Conservation (phyloP, 129 eudicot genomes). For the Chrysanthemum lavandulifolium region DNA sequence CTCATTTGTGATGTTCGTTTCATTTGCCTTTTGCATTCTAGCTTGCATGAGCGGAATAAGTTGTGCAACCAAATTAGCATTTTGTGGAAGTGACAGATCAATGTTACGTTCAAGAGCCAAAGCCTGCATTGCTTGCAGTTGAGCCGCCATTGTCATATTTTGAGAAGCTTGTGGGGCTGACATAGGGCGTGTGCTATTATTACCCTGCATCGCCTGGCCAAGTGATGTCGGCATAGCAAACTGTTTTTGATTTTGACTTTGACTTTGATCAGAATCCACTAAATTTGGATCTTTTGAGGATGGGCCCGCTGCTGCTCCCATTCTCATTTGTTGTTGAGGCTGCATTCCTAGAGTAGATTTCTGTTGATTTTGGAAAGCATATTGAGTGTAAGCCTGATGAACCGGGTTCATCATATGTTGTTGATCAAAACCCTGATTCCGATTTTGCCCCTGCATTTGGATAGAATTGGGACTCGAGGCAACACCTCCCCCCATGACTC, state of each 20-base stretch:
- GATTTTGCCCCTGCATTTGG: conserved; percentile 67
- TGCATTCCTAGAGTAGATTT: conserved; percentile 60
- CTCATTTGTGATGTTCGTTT: conserved; percentile 64
- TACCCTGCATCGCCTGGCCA: conserved; percentile 50
- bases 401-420: conserved; percentile 69
- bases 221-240: conserved; percentile 39
- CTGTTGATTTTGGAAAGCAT: conserved; percentile 53
- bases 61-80: conserved; percentile 73
- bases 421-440: conserved; percentile 71
- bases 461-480: conserved; percentile 52
- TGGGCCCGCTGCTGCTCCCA: conserved; percentile 52
- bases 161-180: conserved; percentile 65
- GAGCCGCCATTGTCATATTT: conserved; percentile 68
- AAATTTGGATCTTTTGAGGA: conserved; percentile 48
- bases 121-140: conserved; percentile 90
- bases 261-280: conserved; percentile 47
- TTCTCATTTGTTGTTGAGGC: conserved; percentile 65
- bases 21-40: conserved; percentile 74
- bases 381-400: conserved; percentile 88
- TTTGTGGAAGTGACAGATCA: conserved; percentile 80
- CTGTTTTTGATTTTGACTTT: conserved; percentile 52
- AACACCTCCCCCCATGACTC: conserved; percentile 59
- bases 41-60: conserved; percentile 85
- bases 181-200: conserved; percentile 40
- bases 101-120: conserved; percentile 88